Evolutionary conservation across 1,139 yeast genomes (phyloP).

Genomic region (Yamadazyma sp.): DNA sequence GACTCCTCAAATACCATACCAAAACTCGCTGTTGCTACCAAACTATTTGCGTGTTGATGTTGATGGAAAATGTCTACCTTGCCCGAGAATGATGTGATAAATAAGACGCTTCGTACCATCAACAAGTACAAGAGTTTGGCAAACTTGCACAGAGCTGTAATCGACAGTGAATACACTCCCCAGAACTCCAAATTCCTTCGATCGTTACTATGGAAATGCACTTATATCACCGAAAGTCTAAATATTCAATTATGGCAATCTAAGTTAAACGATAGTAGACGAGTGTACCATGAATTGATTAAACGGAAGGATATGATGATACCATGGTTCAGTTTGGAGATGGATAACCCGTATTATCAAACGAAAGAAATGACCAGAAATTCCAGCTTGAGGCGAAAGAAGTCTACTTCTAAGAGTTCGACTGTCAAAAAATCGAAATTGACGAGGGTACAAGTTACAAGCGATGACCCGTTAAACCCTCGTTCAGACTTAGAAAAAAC

Average conservation of each 20-base stretch:
- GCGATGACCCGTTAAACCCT: conserved; percentile 8
- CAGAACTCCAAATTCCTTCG: conserved; percentile 26
- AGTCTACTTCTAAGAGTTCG: conserved; percentile 5
- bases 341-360: conserved; percentile 31
- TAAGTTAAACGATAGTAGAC: conserved; percentile 30
- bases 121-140: conserved; percentile 35
- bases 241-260: conserved; percentile 37
- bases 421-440: conserved; percentile 16
- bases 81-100: conserved; percentile 38
- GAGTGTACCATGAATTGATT: conserved; percentile 37
- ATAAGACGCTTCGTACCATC: conserved; percentile 38
- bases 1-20: too few species aligned
- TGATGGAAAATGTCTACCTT: conserved; percentile 19
- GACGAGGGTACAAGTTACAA: conserved; percentile 13
- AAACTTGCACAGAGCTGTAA: conserved; percentile 30
- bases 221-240: conserved; percentile 39
- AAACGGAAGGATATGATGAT: conserved; percentile 32
- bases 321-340: conserved; percentile 40
- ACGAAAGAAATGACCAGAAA: conserved; percentile 17
- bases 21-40: too few species aligned
- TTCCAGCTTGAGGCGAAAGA: conserved; percentile 14
- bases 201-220: conserved; percentile 40
- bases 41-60: too few species aligned
- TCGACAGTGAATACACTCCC: conserved; percentile 34
- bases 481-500: neutral